Evolutionary conservation across 768 basidiomycete genomes (phyloP).

Genomic region (Xerocomellus dryophilus): DNA sequence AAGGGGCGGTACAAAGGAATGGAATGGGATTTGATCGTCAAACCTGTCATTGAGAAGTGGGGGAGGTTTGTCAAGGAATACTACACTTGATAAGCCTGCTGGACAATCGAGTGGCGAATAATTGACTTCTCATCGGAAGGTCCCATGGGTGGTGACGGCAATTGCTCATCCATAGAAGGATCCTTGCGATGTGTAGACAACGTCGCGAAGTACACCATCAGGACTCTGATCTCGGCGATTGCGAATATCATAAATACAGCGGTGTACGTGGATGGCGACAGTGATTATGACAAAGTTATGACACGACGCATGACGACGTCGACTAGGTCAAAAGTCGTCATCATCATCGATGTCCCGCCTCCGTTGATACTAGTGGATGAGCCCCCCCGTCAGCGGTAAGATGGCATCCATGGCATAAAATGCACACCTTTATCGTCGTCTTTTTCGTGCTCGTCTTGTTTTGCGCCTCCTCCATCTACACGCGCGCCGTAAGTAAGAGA

Average conservation of each 20-base stretch:
- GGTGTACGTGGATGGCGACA: not conserved
- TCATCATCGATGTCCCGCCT: conserved; percentile 64
- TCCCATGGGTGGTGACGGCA: not conserved
- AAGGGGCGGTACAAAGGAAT: conserved; percentile 53
- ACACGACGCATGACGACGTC: not conserved
- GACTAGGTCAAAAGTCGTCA: conserved; percentile 43
- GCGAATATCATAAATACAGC: conserved; percentile 1
- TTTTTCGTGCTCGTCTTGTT: conserved; percentile 49
- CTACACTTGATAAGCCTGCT: conserved; percentile 22
- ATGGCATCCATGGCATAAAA: not conserved
- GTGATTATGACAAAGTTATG: not conserved
- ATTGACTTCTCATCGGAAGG: not conserved
- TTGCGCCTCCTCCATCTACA: conserved; percentile 54
- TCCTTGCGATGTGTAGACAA: not conserved
- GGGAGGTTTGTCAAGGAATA: conserved; percentile 53
- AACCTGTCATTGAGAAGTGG: conserved; percentile 77
- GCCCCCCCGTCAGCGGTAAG: conserved; percentile 2
- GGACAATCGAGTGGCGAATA: not conserved
- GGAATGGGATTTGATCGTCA: conserved; percentile 75
- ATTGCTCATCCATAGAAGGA: not conserved
- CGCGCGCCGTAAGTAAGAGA: not conserved
- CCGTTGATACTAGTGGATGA: conserved; percentile 51
- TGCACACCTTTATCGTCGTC: conserved; percentile 55
- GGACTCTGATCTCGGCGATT: not conserved
- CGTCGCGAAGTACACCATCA: not conserved